A percentile compares a stretch with the other conserved stretches of the same genome.
phyloP scores from a whole-genome alignment of 2,329 filamentous ascomycete species.

The Tolypocladium amazonense region DNA sequence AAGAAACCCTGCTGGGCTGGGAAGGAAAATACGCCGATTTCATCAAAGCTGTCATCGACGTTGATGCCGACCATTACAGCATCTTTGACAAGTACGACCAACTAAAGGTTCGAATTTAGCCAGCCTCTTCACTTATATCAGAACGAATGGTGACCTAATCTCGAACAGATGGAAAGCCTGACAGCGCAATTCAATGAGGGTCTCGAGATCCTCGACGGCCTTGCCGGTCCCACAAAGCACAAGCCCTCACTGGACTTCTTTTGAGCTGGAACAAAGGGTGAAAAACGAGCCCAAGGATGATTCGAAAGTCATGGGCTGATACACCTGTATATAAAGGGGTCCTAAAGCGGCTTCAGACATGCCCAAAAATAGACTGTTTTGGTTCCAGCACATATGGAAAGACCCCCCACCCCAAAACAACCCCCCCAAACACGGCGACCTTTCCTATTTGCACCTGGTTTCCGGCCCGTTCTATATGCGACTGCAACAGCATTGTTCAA shows the following conservation, averaged over 20 bases:
- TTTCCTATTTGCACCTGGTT: no score
- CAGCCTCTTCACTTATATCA: not conserved
- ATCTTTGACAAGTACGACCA: slow-evolving; percentile 13
- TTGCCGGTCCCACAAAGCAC: not conserved
- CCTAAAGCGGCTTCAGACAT: not conserved
- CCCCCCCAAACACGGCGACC: no score
- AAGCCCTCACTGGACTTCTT: not conserved
- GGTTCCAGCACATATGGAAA: no score
- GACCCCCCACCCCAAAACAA: no score
- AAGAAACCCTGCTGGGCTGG: slow-evolving; percentile 17
- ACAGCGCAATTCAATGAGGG: slow-evolving; percentile 5
- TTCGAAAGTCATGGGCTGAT: not conserved
- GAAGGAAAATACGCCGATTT: slow-evolving; percentile 14
- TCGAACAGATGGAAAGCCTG: slow-evolving; percentile 3
- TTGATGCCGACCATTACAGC: slow-evolving; percentile 15
- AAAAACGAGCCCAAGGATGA: not conserved
- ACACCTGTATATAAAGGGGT: not conserved
- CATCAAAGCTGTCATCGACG: slow-evolving; percentile 16
- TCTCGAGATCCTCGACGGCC: slow-evolving; percentile 4
- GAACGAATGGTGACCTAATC: not conserved
- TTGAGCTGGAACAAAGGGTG: not conserved
- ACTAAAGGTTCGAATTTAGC: slow-evolving; percentile 1
- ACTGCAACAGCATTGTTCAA: no score
- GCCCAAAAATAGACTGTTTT: no score
- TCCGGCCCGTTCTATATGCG: no score